A percentile compares a stretch with the other conserved stretches of the same genome.
These are phyloP conservation scores for Trichoderma aggressivum DNA, from an alignment of 2,329 filamentous ascomycete species.

Conservation along the genomic window DNA sequence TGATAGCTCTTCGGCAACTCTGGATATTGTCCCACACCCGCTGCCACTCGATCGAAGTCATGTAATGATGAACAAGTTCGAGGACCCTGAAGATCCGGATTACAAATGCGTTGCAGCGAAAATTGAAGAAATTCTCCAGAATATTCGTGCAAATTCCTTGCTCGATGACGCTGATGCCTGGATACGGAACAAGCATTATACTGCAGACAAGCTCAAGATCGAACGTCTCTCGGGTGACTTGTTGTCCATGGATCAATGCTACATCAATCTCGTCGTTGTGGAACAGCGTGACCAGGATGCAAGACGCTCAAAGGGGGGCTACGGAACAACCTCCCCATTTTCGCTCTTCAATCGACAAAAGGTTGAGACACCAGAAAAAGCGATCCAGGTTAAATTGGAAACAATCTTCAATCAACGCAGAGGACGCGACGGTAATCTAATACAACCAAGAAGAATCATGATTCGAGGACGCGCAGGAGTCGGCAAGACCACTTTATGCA, in stretches of 20 bases:
- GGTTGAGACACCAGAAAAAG: slow-evolving; percentile 24
- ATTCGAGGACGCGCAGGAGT: slow-evolving; percentile 36
- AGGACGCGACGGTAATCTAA: slow-evolving; percentile 14
- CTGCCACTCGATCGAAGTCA: slow-evolving; percentile 26
- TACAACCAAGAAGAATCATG: slow-evolving; percentile 31
- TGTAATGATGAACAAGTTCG: slow-evolving; percentile 30
- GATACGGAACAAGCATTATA: slow-evolving; percentile 28
- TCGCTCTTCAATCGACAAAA: slow-evolving; percentile 26
- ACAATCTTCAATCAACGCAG: slow-evolving; percentile 29
- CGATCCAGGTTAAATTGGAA: slow-evolving; percentile 25
- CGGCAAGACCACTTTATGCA: slow-evolving; percentile 39
- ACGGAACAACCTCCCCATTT: background rate
- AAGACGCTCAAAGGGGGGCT: background rate
- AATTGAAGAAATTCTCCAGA: slow-evolving; percentile 20
- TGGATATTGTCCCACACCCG: slow-evolving; percentile 27
- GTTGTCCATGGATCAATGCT: slow-evolving; percentile 36
- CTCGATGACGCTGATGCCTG: background rate
- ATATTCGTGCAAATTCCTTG: slow-evolving; percentile 18
- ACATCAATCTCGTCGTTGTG: slow-evolving; percentile 40
- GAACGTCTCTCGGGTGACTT: slow-evolving; percentile 34
- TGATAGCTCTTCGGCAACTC: slow-evolving; percentile 23
- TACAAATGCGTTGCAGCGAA: slow-evolving; percentile 23
- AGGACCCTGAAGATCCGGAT: slow-evolving; percentile 17
- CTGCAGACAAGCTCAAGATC: slow-evolving; percentile 28
- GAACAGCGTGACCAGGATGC: slow-evolving; percentile 21